Evolutionary conservation across 2,329 filamentous ascomycete species (phyloP).

Genomic region (Pseudogymnoascus sp.): DNA sequence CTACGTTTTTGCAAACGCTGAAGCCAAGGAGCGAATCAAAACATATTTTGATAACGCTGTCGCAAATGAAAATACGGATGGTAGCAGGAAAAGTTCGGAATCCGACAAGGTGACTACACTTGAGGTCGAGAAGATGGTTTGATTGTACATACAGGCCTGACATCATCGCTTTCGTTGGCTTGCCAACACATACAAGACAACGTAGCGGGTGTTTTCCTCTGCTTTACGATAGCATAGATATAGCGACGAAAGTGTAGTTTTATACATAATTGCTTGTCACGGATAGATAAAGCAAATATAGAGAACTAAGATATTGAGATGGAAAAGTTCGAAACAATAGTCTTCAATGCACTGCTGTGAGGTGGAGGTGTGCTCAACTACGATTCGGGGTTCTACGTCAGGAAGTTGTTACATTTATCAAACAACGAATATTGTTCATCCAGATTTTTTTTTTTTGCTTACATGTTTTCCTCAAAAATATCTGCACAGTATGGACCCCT

Average conservation of each 20-base stretch:
- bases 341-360: background rate
- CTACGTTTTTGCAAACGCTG: constrained; percentile 4
- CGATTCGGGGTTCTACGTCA: background rate
- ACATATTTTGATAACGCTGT: background rate
- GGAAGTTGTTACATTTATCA: background rate
- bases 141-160: background rate
- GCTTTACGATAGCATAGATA: background rate
- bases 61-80: background rate
- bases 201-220: background rate
- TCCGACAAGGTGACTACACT: background rate
- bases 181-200: background rate
- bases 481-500: background rate
- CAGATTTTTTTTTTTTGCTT: background rate
- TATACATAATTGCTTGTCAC: background rate
- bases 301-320: background rate
- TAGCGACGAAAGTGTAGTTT: background rate
- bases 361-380: background rate
- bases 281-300: background rate
- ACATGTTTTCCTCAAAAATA: background rate
- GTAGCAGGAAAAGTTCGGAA: background rate
- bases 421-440: background rate
- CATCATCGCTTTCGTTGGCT: background rate
- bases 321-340: background rate
- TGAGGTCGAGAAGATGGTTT: background rate
- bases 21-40: constrained; percentile 5